Percentiles rank a stretch among this genome's conserved stretches.
Conservation (phyloP, 768 basidiomycete species). For the Leccinum disarticulatum region DNA sequence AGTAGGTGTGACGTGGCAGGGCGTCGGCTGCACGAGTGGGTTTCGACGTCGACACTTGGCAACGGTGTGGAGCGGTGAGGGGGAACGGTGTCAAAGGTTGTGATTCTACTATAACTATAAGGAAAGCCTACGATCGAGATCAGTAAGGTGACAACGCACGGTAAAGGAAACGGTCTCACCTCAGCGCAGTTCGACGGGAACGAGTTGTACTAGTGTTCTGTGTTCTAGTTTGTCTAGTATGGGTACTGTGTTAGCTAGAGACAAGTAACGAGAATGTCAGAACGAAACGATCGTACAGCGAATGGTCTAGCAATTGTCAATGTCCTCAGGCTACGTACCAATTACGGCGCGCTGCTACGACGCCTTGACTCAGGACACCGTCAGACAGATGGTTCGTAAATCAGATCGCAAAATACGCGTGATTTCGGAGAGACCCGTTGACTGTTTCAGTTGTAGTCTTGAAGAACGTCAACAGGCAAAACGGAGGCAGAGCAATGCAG, state of each 20-base stretch:
- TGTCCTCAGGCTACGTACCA: no score
- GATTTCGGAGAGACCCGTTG: not conserved
- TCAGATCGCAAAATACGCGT: not conserved
- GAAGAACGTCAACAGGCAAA: not conserved
- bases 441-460: not conserved
- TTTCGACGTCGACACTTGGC: not conserved
- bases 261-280: not conserved
- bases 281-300: not conserved
- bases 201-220: no score
- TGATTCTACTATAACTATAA: not conserved
- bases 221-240: no score
- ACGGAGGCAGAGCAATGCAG: not conserved
- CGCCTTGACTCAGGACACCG: no score
- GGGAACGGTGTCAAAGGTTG: no score
- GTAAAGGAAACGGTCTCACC: not conserved
- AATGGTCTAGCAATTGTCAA: no score
- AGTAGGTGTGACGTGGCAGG: not conserved
- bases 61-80: not conserved
- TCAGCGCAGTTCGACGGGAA: not conserved
- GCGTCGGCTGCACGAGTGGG: not conserved
- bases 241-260: no score
- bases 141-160: not conserved
- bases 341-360: no score
- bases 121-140: not conserved
- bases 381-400: not conserved